A percentile compares a stretch with the other conserved stretches of the same genome.
phyloP scores from a whole-genome alignment of 2,329 filamentous ascomycete species.

The Pestalotiopsis sp. region DNA sequence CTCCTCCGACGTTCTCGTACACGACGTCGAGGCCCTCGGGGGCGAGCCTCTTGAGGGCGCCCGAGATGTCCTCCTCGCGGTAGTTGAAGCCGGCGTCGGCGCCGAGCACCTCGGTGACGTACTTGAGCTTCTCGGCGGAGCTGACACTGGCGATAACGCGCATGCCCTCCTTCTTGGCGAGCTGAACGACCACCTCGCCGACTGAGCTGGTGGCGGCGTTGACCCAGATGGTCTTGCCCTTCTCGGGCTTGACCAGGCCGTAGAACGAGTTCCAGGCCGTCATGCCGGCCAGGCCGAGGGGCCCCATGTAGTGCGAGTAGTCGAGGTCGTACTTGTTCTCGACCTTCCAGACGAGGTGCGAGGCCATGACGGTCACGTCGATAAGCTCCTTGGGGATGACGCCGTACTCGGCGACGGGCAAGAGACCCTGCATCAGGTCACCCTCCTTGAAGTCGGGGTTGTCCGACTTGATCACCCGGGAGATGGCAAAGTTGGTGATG shows the following conservation, averaged over 20 bases:
- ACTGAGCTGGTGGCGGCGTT: constrained; percentile 10
- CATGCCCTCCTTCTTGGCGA: constrained; percentile 12
- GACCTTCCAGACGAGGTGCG: constrained; percentile 11
- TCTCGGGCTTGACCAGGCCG: constrained; percentile 12
- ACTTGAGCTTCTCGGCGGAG: constrained; percentile 12
- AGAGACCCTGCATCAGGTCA: constrained; percentile 5
- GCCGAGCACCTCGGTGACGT: constrained; percentile 5
- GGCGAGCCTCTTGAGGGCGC: constrained; percentile 4
- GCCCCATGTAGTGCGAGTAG: constrained; percentile 6
- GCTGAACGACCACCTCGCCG: constrained; percentile 9
- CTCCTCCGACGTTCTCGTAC: constrained; percentile 12
- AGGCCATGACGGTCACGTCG: constrained; percentile 5
- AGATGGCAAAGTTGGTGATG: constrained; percentile 10
- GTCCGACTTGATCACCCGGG: constrained; percentile 7
- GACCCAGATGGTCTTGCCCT: constrained; percentile 13
- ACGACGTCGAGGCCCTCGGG: constrained; percentile 11
- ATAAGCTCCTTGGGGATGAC: constrained; percentile 11
- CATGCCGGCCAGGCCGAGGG: constrained; percentile 8
- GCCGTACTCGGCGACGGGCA: constrained; percentile 8
- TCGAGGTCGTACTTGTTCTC: constrained; percentile 14
- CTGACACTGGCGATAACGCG: constrained; percentile 11
- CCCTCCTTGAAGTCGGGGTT: constrained; percentile 7
- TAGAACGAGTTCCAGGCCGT: constrained; percentile 14
- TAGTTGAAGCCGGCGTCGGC: constrained; percentile 12
- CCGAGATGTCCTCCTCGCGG: constrained; percentile 1